Base-by-base conservation (phyloP, 768 basidiomycete species). In the Leccinum variicolor region DNA sequence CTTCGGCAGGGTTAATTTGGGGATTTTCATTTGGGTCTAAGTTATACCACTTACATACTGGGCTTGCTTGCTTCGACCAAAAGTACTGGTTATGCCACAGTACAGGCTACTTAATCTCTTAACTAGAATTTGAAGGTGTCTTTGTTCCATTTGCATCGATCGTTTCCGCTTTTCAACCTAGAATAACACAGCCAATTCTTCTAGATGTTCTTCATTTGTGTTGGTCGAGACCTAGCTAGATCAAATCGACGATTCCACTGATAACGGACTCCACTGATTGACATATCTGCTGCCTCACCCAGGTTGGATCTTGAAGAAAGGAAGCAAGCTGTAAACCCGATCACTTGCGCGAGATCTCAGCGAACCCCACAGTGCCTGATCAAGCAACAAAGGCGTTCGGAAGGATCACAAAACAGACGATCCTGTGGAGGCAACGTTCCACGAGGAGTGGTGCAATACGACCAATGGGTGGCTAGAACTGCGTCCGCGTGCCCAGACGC, bases 321-420 rank as follows among this genome's bases (percentile, higher is more conserved):
- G 33, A 49, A 54, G 36, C 17, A 49, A 54, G 36, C 17, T 25
- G 19, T 6, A 23, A 48, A 33, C 28, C 19, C 31, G 55, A 64
- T 68, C 57, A 53, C 34, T 43, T 58, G 45, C 59, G 62, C 66
- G 49, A 62, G 61, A 66, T 69, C 63, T 62, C 67, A 69, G 64
- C 67, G 64, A 66, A 47, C 46, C 31, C 17, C 46, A 48, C 26
- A 53, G 58, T 62, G 11, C 61, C 60, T 59, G 68, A 55, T 19
- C 31, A 47, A 47, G 25, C 49, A 52, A 50, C 26, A 52, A 33
- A 47, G 45, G 57, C 33, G 52, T 52, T 45, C 41, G 54, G 58
- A 55, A 65, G 56, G 57, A 57, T n/a, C 63, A 62, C 52, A 29
- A 31, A 25, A 23, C 29, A 25, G 56, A 55, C 50, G 19, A 61